These are phyloP conservation scores for Artemisia tridentata DNA, from an alignment of 129 eudicot species.

Conservation along the genomic window DNA sequence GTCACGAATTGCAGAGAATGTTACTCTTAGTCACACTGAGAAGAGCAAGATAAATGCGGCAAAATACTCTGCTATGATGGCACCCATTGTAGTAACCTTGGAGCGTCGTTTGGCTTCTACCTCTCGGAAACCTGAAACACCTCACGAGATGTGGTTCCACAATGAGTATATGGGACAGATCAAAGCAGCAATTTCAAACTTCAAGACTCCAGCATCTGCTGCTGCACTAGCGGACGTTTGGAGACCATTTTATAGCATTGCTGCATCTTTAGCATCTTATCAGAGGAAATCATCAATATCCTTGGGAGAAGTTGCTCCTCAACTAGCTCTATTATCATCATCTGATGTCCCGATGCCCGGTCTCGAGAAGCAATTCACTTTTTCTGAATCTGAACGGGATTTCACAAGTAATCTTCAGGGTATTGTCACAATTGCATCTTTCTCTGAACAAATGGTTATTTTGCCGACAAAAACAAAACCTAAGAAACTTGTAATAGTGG, in stretches of 20 bases:
- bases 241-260: conserved; percentile 84
- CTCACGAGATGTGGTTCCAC: conserved; percentile 88
- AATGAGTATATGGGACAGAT: conserved; percentile 75
- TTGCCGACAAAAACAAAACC: conserved; percentile 97
- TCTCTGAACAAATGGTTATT: conserved; percentile 68
- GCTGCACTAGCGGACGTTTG: conserved; percentile 74
- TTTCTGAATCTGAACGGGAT: conserved; percentile 55
- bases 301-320: conserved; percentile 89
- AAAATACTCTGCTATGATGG: conserved; percentile 98
- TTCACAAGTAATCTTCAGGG: conserved; percentile 53
- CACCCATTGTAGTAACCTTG: conserved; percentile 90
- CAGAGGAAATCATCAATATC: conserved; percentile 85
- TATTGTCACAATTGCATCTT: conserved; percentile 85
- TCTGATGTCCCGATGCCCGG: conserved; percentile 99
- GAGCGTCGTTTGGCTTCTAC: conserved; percentile 96
- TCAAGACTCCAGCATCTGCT: conserved; percentile 77
- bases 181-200: conserved; percentile 71
- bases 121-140: conserved; percentile 82
- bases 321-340: conserved; percentile 67
- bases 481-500: conserved; percentile 76
- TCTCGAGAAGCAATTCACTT: conserved; percentile 66
- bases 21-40: conserved; percentile 80
- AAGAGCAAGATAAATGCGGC: conserved; percentile 90
- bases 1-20: conserved; percentile 71
- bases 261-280: conserved; percentile 80